phyloP scores from a whole-genome alignment of 2,329 filamentous ascomycete species.

The Talaromyces sp. region DNA sequence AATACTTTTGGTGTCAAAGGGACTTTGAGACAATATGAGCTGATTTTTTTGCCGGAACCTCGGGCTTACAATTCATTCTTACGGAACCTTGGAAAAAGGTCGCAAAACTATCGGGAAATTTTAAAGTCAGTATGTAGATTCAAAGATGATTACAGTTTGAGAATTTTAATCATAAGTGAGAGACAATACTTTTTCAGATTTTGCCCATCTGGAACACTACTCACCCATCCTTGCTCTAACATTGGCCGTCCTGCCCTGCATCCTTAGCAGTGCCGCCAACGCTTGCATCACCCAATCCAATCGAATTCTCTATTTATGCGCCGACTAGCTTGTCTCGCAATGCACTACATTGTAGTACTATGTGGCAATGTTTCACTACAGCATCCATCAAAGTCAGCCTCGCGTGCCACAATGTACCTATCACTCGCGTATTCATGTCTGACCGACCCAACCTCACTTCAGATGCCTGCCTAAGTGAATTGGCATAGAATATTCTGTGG shows the following conservation, averaged over 20 bases:
- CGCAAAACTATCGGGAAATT: background rate
- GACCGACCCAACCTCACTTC: background rate
- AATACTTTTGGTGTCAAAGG: too few species aligned
- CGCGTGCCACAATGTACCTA: background rate
- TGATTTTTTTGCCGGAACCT: too few species aligned
- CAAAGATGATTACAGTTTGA: too few species aligned
- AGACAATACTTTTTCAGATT: too few species aligned
- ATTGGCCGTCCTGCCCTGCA: background rate
- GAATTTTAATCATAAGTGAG: too few species aligned
- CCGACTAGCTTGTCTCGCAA: background rate
- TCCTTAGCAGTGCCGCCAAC: background rate
- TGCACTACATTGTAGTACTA: background rate
- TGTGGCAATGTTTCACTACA: background rate
- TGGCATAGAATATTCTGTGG: background rate
- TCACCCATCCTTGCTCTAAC: background rate
- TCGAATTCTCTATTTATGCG: conserved; percentile 1
- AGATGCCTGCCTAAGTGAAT: background rate
- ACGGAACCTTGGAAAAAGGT: background rate
- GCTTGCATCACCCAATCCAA: conserved; percentile 3
- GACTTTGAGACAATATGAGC: too few species aligned
- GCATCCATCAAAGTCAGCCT: background rate
- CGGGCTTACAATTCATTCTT: too few species aligned
- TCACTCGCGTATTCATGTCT: background rate
- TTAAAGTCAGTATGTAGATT: background rate
- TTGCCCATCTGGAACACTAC: background rate